These are phyloP conservation scores for Aspergillus nomiae DNA, from an alignment of 2,329 filamentous ascomycete species.

Conservation along the genomic window DNA sequence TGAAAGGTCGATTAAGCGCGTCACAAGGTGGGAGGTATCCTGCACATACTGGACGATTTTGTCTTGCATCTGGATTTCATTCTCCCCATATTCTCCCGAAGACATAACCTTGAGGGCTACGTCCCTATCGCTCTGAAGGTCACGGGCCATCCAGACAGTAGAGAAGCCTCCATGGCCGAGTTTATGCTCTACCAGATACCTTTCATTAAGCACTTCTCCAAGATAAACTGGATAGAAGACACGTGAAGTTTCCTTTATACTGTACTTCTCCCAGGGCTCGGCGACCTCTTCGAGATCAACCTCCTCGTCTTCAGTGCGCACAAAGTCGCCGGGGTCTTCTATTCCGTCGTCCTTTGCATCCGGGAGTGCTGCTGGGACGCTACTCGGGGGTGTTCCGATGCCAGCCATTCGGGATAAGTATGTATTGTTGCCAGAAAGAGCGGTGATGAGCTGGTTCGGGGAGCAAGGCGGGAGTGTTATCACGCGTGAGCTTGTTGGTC, in stretches of 20 bases:
- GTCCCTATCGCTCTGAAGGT: conserved; percentile 20
- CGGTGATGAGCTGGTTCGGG: no score
- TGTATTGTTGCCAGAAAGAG: no score
- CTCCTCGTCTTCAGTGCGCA: no score
- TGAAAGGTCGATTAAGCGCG: conserved; percentile 21
- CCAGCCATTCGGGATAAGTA: no score
- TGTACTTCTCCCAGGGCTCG: conserved; percentile 24
- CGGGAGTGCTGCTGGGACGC: no score
- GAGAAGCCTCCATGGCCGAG: conserved; percentile 25
- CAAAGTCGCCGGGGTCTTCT: no score
- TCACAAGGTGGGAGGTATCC: conserved; percentile 23
- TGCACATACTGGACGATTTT: conserved; percentile 21
- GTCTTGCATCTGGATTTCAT: conserved; percentile 24
- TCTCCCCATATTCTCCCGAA: conserved; percentile 17
- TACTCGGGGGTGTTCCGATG: no score
- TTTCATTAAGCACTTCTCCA: conserved; percentile 23
- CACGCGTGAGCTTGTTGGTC: no score
- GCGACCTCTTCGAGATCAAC: conserved; percentile 19
- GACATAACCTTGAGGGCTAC: conserved; percentile 29
- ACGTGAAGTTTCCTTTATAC: conserved; percentile 9
- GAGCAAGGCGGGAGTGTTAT: no score
- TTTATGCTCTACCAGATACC: conserved; percentile 29
- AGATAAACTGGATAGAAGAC: conserved; percentile 22
- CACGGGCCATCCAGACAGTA: conserved; percentile 31
- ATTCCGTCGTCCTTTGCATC: no score